phyloP scores from a whole-genome alignment of 2,329 filamentous ascomycete species.

The Aspergillus versicolor region DNA sequence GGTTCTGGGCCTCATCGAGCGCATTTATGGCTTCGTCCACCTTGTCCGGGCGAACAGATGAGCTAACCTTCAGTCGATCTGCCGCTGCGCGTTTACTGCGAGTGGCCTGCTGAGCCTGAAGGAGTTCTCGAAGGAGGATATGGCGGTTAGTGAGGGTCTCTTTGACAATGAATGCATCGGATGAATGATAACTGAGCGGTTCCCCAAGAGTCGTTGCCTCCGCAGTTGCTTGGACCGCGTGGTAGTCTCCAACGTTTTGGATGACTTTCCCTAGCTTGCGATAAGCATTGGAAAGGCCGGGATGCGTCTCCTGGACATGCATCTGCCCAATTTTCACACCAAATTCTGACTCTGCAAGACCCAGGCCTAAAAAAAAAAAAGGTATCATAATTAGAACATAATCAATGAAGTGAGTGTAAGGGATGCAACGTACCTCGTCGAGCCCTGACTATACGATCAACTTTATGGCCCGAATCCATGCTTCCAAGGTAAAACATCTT shows the following conservation, averaged over 20 bases:
- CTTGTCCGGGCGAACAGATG: constrained; percentile 87
- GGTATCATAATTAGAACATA: neutral
- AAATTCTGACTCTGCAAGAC: constrained; percentile 87
- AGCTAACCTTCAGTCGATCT: constrained; percentile 82
- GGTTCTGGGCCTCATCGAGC: constrained; percentile 80
- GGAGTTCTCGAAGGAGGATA: constrained; percentile 87
- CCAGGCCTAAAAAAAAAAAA: constrained; percentile 65
- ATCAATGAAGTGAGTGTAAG: neutral
- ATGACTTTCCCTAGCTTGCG: constrained; percentile 92
- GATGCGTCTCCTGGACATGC: constrained; percentile 86
- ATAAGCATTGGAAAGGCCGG: constrained; percentile 84
- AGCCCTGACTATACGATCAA: constrained; percentile 90
- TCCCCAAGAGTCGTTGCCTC: constrained; percentile 95
- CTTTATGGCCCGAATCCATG: constrained; percentile 96
- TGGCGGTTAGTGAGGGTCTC: constrained; percentile 97
- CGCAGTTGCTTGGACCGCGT: constrained; percentile 92
- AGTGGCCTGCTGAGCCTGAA: constrained; percentile 84
- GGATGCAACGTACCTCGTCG: constrained; percentile 67
- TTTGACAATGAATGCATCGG: constrained; percentile 96
- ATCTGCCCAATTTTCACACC: constrained; percentile 86
- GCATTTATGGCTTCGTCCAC: constrained; percentile 95
- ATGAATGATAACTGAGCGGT: constrained; percentile 89
- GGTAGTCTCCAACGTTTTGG: constrained; percentile 90
- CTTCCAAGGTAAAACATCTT: constrained; percentile 94
- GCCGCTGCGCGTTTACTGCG: constrained; percentile 80